Evolutionary conservation across 2,329 filamentous ascomycete genomes (phyloP).

Genomic region (Diaporthe citrichinensis): DNA sequence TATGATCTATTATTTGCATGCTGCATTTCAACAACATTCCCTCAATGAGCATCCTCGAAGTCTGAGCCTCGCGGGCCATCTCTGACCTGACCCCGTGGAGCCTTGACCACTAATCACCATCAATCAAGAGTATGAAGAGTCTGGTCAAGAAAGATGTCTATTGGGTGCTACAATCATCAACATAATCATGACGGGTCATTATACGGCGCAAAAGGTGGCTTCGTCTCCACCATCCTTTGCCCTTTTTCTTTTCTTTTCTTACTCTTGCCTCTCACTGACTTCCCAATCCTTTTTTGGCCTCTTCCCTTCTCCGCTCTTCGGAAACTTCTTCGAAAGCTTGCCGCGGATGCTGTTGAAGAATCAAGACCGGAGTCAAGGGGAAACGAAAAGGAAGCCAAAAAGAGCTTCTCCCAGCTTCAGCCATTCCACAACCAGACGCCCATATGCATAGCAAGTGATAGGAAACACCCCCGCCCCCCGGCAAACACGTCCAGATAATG

Average conservation of each 20-base stretch:
- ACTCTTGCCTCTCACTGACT: too few relatives aligned
- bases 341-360: not conserved
- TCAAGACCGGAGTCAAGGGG: not conserved
- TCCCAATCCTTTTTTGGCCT: not conserved
- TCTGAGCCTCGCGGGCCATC: not conserved
- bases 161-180: constrained; percentile 29
- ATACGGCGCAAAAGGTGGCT: not conserved
- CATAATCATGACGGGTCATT: constrained; percentile 33
- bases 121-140: not conserved
- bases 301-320: not conserved
- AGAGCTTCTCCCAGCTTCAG: not conserved
- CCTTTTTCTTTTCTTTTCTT: not conserved
- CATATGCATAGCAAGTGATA: not conserved
- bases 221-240: not conserved
- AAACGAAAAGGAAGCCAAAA: not conserved
- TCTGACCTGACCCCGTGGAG: not conserved
- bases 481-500: not conserved
- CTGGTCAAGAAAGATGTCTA: not conserved
- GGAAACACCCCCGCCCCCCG: not conserved
- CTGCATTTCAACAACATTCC: not conserved
- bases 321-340: not conserved
- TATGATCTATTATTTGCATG: constrained; percentile 16
- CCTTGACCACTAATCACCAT: not conserved
- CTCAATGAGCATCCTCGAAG: not conserved
- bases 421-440: not conserved